Percentiles rank a stretch among this genome's conserved stretches.
These are phyloP conservation scores for Tetrahymena thermophila DNA, from an alignment of 73 alveolate genomes.

Conservation along the genomic window DNA sequence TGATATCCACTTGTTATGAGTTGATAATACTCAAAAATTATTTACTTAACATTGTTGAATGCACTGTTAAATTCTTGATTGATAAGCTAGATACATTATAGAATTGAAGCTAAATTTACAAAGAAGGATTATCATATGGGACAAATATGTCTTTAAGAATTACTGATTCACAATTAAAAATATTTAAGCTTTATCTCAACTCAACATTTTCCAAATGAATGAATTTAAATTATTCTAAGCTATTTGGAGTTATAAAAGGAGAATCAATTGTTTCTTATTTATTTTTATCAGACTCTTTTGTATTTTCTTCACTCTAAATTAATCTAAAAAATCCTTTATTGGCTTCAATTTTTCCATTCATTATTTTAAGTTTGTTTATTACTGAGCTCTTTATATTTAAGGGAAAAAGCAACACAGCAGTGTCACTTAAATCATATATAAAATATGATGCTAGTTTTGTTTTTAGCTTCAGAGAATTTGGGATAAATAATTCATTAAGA, in stretches of 20 bases:
- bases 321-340: not conserved
- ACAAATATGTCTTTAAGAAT: not conserved
- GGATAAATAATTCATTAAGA: not conserved
- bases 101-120: not conserved
- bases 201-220: not conserved
- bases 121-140: not conserved
- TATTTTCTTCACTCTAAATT: not conserved
- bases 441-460: not conserved
- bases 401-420: not conserved
- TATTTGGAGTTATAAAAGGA: no score
- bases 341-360: not conserved
- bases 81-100: not conserved
- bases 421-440: not conserved
- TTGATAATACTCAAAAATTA: not conserved
- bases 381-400: not conserved
- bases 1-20: not conserved
- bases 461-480: not conserved
- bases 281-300: not conserved
- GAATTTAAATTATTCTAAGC: no score
- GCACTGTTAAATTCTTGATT: not conserved
- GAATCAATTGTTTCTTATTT: not conserved
- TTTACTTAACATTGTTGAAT: not conserved
- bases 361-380: not conserved
- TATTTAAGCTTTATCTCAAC: not conserved
- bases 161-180: not conserved